Conservation (phyloP, 2,329 filamentous ascomycete genomes). For the Ascochyta koolunga region DNA sequence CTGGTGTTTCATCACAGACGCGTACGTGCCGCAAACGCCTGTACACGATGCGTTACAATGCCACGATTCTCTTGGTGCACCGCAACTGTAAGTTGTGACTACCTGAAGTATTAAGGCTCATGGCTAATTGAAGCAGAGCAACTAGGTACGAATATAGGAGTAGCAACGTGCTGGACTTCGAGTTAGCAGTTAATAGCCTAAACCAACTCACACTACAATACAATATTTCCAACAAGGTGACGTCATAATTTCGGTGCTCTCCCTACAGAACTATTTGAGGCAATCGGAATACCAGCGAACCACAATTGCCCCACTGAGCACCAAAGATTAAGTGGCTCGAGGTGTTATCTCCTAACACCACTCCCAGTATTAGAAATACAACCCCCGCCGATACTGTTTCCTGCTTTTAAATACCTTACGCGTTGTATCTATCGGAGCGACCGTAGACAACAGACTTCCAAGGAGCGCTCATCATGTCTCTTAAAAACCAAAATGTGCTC, state of each 20-base stretch:
- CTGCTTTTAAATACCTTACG: background rate
- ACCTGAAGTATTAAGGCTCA: background rate
- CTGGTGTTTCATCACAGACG: conserved; percentile 43
- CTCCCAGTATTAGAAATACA: background rate
- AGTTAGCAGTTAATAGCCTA: background rate
- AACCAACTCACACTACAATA: background rate
- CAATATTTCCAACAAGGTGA: background rate
- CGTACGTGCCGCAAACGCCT: background rate
- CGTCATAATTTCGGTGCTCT: conserved; percentile 2
- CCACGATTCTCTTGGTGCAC: background rate
- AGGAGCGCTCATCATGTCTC: conserved; percentile 26
- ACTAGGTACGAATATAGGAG: background rate
- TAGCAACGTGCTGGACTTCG: background rate
- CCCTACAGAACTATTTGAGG: background rate
- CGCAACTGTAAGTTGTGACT: background rate
- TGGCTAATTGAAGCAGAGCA: background rate
- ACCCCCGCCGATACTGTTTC: background rate
- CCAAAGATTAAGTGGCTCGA: background rate
- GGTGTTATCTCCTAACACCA: conserved; percentile 1
- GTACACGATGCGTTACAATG: background rate
- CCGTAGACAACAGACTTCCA: no score
- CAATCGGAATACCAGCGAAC: background rate
- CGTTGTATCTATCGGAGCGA: no score
- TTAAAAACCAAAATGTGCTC: conserved; percentile 31
- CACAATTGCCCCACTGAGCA: background rate